Base-by-base conservation (phyloP, 208 protist genomes). In the Acanthamoeba lenticulata region DNA sequence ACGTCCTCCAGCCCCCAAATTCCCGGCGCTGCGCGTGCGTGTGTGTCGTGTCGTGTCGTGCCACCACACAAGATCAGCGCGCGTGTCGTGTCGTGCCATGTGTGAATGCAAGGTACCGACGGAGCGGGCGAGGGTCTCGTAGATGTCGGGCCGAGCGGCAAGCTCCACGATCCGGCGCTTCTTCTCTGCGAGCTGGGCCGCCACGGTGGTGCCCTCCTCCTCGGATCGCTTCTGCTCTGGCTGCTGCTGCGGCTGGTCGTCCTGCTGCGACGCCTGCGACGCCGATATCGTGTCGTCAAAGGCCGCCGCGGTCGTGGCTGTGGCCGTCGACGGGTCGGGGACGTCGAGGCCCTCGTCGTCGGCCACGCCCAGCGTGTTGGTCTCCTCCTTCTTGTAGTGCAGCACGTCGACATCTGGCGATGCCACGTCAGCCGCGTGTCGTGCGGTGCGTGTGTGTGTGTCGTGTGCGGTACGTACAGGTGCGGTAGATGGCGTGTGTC, bases 1-100 rank as follows among this genome's bases (percentile, higher is more conserved):
- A 99, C 98, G 62, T 99, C 98, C 21, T 99, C 99, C 94, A 99
- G 97, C 67, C 99, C 99, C 97, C 97, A 99, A 93, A 99, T 99
- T 45, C 97, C 98, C 1, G 99, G 99, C 4, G 99, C 99, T 95
- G 62, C n/a, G n/a, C n/a, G n/a, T n/a, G n/a, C n/a, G n/a, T n/a
- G n/a, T n/a, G n/a, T n/a, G n/a, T n/a, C n/a, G n/a, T n/a, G n/a
- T n/a, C n/a, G n/a, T n/a, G n/a, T 24, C 11, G 38, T 19, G 19
- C 15, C 11, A 11, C 38, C 24, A 81, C 69, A 36, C 40, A 60
- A 89, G n/a, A 89, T 9, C 9, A 52, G 13, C 13, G 13, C 13
- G 32, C n/a, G n/a, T n/a, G n/a, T n/a, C n/a, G n/a, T n/a, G n/a
- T n/a, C n/a, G n/a, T 62, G 47, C 47, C 47, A 52, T 52, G 47